Evolutionary conservation across 2,329 filamentous ascomycete species (phyloP).

Genomic region (Neonectria ditissima): DNA sequence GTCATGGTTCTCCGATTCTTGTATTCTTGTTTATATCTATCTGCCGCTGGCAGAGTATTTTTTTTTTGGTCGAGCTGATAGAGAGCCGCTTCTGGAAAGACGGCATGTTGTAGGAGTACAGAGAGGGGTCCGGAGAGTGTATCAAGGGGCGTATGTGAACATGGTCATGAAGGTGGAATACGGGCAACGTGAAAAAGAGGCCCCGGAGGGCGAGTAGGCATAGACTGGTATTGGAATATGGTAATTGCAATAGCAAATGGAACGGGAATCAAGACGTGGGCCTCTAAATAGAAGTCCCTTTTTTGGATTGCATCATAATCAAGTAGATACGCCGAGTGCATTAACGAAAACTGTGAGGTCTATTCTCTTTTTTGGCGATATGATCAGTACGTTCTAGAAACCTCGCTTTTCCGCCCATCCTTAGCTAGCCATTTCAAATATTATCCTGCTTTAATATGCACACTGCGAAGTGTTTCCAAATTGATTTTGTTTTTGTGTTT

Average conservation of each 20-base stretch:
- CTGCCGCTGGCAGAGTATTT: conserved; percentile 10
- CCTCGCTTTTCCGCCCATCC: neutral
- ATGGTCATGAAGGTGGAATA: conserved; percentile 31
- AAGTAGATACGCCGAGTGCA: neutral
- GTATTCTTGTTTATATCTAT: conserved; percentile 21
- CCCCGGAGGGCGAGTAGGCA: conserved; percentile 14
- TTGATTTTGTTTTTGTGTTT: neutral
- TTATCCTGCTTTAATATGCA: conserved; percentile 12
- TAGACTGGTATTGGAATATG: conserved; percentile 37
- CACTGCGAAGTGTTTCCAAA: conserved; percentile 12
- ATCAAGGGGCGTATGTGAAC: conserved; percentile 27
- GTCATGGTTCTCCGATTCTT: conserved; percentile 24
- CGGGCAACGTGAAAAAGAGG: conserved; percentile 19
- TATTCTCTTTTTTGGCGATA: conserved; percentile 11
- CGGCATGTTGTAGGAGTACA: conserved; percentile 31
- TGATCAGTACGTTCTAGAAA: conserved; percentile 22
- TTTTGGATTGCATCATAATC: conserved; percentile 19
- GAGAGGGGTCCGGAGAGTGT: conserved; percentile 29
- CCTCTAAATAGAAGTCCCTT: conserved; percentile 23
- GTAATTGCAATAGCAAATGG: conserved; percentile 17
- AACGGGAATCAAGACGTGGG: conserved; percentile 23
- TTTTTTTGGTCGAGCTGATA: conserved; percentile 9
- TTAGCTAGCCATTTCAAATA: neutral
- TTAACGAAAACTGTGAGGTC: neutral
- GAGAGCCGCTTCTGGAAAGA: conserved; percentile 32